Conservation (phyloP, 225 moss, liverwort and hornwort species). For the Rhytidiadelphus loreus region DNA sequence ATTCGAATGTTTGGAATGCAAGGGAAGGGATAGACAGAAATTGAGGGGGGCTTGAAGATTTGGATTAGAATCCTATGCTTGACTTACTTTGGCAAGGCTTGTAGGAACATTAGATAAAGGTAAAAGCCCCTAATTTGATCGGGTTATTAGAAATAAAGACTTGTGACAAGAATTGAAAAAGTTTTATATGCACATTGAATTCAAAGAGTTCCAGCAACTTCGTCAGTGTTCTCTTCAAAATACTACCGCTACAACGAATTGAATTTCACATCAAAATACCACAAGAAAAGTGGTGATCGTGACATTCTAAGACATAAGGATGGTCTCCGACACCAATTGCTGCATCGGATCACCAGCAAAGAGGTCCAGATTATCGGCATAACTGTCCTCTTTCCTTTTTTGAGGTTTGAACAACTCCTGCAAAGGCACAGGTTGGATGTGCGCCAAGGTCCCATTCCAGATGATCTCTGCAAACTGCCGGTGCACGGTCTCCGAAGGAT, state of each 20-base stretch:
- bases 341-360: constrained; percentile 38
- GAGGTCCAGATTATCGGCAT: constrained; percentile 24
- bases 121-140: background rate
- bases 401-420: constrained; percentile 14
- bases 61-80: background rate
- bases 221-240: background rate
- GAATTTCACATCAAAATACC: background rate
- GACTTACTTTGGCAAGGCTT: background rate
- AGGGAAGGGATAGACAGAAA: background rate
- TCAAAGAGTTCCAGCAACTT: background rate
- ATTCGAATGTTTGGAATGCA: background rate
- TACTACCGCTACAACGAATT: background rate
- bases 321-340: constrained; percentile 26
- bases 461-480: constrained; percentile 42
- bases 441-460: constrained; percentile 39
- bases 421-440: constrained; percentile 14
- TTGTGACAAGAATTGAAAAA: background rate
- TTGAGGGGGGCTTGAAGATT: background rate
- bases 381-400: background rate
- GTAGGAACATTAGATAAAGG: background rate
- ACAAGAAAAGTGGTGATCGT: background rate
- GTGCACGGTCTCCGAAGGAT: constrained; percentile 52
- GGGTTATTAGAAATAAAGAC: background rate
- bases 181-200: background rate
- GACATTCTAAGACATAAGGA: background rate